These are phyloP conservation scores for Agastache rugosa DNA, from an alignment of 257 asterid genomes.

Conservation along the genomic window DNA sequence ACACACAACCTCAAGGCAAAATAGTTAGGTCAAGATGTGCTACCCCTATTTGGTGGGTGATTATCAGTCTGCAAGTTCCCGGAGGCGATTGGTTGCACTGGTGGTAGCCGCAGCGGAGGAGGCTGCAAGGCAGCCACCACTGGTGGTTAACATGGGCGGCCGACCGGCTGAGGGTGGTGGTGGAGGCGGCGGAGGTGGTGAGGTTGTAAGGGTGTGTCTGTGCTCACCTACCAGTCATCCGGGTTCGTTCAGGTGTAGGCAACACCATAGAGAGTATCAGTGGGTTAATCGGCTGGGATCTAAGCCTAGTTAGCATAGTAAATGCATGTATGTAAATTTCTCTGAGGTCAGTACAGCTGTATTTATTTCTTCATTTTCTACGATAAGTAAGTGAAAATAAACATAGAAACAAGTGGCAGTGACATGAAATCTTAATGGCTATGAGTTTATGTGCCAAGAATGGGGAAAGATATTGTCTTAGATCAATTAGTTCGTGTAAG, in stretches of 20 bases:
- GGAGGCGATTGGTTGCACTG: not conserved
- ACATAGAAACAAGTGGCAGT: not conserved
- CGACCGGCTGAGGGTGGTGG: constrained; percentile 16
- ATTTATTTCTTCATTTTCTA: constrained; percentile 25
- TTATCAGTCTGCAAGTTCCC: constrained; percentile 10
- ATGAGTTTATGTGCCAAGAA: not conserved
- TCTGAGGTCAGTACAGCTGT: constrained; percentile 15
- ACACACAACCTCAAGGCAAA: not conserved
- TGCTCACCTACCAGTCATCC: constrained; percentile 57
- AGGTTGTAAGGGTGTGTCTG: constrained; percentile 38
- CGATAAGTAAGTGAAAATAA: not conserved
- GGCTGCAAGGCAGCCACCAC: constrained; percentile 27
- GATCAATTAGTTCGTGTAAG: not conserved
- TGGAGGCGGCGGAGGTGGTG: constrained; percentile 32
- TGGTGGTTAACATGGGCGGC: not conserved
- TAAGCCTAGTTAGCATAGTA: constrained; percentile 33
- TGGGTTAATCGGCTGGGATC: constrained; percentile 44
- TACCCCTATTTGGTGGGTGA: constrained; percentile 43
- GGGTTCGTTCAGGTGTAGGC: constrained; percentile 58
- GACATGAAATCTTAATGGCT: not conserved
- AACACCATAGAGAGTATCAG: constrained; percentile 52
- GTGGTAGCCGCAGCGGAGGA: constrained; percentile 24
- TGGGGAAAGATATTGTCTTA: not conserved
- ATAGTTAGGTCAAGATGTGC: constrained; percentile 44
- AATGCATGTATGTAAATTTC: not conserved